Conservation (phyloP, 1,284 basidiomycete genomes). For the Rhodofomes roseus region DNA sequence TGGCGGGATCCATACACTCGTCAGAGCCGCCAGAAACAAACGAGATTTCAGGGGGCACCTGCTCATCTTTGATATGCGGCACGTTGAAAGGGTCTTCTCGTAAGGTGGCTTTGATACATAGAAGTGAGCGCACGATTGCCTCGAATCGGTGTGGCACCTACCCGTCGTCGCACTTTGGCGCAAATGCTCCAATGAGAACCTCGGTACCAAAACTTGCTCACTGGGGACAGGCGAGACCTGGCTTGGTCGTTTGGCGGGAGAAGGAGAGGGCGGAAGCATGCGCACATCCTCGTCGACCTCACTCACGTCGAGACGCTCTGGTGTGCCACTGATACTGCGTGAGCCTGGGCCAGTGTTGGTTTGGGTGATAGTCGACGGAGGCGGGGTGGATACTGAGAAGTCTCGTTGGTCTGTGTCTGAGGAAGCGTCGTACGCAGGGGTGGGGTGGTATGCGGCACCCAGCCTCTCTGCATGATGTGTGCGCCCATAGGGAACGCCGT, state of each 20-base stretch:
- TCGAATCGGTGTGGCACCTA: background rate
- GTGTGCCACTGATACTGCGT: conserved; percentile 28
- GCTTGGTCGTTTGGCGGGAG: conserved; percentile 41
- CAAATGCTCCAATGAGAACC: conserved; percentile 34
- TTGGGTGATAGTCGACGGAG: conserved; percentile 28
- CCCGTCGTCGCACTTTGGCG: background rate
- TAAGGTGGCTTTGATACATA: background rate
- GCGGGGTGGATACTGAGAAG: conserved; percentile 11
- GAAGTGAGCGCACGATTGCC: too few relatives aligned
- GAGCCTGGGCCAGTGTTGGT: conserved; percentile 20
- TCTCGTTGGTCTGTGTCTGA: background rate
- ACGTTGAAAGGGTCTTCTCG: conserved; percentile 22
- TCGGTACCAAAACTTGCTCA: conserved; percentile 30
- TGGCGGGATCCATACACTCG: conserved; percentile 31
- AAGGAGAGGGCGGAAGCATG: conserved; percentile 60
- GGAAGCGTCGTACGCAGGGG: background rate
- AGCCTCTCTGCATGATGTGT: conserved; percentile 57
- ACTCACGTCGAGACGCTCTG: conserved; percentile 24
- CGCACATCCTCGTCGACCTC: conserved; percentile 42
- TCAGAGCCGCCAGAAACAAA: conserved; percentile 29
- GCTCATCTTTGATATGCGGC: conserved; percentile 27
- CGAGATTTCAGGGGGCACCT: conserved; percentile 30
- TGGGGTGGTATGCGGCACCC: conserved; percentile 15
- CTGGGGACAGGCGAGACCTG: background rate
- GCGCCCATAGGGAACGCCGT: conserved; percentile 65